phyloP scores from a whole-genome alignment of 495 filamentous ascomycete species.

The Podospora australis region DNA sequence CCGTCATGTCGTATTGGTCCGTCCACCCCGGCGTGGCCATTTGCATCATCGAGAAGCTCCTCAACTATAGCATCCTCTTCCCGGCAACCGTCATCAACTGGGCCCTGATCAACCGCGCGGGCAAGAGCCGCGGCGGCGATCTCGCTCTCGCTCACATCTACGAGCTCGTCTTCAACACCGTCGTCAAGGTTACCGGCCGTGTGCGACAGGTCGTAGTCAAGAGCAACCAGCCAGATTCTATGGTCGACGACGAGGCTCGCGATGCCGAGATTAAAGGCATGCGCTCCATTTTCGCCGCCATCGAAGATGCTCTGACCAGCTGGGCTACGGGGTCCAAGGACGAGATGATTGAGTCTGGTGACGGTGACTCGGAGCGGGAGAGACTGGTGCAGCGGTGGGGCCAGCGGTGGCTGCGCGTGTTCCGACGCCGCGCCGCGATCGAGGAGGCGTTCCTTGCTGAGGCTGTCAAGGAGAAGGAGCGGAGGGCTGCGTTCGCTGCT shows the following conservation, averaged over 20 bases:
- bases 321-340: slow-evolving; percentile 71
- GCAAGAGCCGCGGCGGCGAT: slow-evolving; percentile 49
- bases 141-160: slow-evolving; percentile 70
- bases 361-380: slow-evolving; percentile 46
- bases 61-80: slow-evolving; percentile 92
- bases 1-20: slow-evolving; percentile 88
- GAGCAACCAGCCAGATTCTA: slow-evolving; percentile 31
- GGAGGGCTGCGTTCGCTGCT: no score
- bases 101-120: slow-evolving; percentile 59
- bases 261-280: slow-evolving; percentile 61
- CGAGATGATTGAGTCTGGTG: slow-evolving; percentile 50
- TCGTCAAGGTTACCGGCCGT: slow-evolving; percentile 86
- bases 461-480: slow-evolving; percentile 24
- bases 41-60: slow-evolving; percentile 89
- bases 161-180: slow-evolving; percentile 82
- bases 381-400: slow-evolving; percentile 74
- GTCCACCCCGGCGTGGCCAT: slow-evolving; percentile 90
- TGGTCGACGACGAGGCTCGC: slow-evolving; percentile 45
- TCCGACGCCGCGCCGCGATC: slow-evolving; percentile 71
- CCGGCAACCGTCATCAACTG: slow-evolving; percentile 81
- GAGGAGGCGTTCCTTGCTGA: slow-evolving; percentile 62
- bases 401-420: slow-evolving; percentile 77
- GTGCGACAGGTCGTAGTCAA: slow-evolving; percentile 73
- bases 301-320: slow-evolving; percentile 70
- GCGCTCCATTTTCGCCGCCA: slow-evolving; percentile 68